phyloP scores from a whole-genome alignment of 257 asterid genomes.

The Penstemon barbatus region DNA sequence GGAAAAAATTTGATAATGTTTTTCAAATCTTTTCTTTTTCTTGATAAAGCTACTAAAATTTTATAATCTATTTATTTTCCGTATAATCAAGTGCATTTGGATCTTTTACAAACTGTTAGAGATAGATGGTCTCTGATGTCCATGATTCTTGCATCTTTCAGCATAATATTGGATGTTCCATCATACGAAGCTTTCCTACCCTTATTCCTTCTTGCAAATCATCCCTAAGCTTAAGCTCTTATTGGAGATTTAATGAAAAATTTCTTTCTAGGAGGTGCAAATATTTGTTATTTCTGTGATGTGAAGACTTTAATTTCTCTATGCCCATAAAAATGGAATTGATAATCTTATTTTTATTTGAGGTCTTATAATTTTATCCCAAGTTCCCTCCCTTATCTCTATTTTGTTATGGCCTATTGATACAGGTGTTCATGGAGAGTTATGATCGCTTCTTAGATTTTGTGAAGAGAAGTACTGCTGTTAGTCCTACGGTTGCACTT shows the following conservation, averaged over 20 bases:
- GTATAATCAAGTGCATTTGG: constrained; percentile 5
- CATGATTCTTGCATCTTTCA: background rate
- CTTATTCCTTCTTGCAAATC: background rate
- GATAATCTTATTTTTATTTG: too few relatives aligned
- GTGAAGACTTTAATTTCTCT: constrained; percentile 12
- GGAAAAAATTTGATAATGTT: background rate
- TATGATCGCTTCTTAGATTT: constrained; percentile 77
- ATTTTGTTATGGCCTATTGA: constrained; percentile 1
- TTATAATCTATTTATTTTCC: constrained; percentile 6
- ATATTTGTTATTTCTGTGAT: background rate
- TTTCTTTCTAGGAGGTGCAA: background rate
- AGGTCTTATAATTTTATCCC: constrained; percentile 5
- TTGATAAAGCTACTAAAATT: constrained; percentile 1
- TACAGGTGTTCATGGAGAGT: constrained; percentile 81
- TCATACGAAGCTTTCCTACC: constrained; percentile 15
- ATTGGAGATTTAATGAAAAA: constrained; percentile 1
- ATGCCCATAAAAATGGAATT: background rate
- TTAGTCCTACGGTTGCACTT: constrained; percentile 89
- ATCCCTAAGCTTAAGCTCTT: constrained; percentile 7
- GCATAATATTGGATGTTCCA: background rate
- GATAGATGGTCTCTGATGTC: constrained; percentile 1
- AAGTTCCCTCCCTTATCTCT: background rate
- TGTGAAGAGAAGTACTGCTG: constrained; percentile 90
- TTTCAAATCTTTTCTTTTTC: background rate
- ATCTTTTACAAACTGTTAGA: background rate